Base-by-base conservation (phyloP, 1,284 basidiomycete species). In the Trametes hirsuta region DNA sequence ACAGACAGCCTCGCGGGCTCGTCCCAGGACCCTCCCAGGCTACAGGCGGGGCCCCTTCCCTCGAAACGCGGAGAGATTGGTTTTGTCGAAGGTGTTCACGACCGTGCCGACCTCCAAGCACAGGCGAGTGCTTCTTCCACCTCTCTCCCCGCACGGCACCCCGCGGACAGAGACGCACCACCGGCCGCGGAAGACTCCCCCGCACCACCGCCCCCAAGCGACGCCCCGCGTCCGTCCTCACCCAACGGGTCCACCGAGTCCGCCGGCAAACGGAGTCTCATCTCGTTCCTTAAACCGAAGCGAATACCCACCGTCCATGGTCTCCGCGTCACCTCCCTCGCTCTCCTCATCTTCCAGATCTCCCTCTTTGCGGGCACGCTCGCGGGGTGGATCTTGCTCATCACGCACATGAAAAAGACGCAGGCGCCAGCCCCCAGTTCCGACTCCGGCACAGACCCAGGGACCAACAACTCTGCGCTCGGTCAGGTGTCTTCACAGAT, bases 1-100 rank as follows among this genome's bases (percentile, higher is more conserved):
- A 18, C 39, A 15, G 14, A 15, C 49, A 18, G 24, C 25, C 18
- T 12, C 50, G 18, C 30, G 41, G 40, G 37, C 34, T 36, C 40
- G 15, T 34, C 39, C 41, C 61, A 59, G 36, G 67, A 65, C 55
- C 62, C 64, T 56, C 56, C 61, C 35, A 72, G 79, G 66, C 76
- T 75, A 56, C 79, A 87, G 77, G 85, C 85, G 68, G 85, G 77
- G 47, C 86, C 86, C 53, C 74, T 88, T 68, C 87, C 87, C 50
- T 72, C 69, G 48, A 89, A 89, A 72, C 79, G 80, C 45, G 87
- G 87, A 42, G 87, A 88, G 70, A 84, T 90, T 57, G 87, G 87
- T 21, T 90, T 76, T 67, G 64, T 74, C 35, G 84, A 84, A 64
- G 79, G 75, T 6, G 55, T 76, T 25, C 73, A 78, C 58, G 69